Evolutionary conservation across 169 alveolate species (phyloP), one percentile per base, ranked within the genome.

Genomic region (Cryptosporidium canis): DNA sequence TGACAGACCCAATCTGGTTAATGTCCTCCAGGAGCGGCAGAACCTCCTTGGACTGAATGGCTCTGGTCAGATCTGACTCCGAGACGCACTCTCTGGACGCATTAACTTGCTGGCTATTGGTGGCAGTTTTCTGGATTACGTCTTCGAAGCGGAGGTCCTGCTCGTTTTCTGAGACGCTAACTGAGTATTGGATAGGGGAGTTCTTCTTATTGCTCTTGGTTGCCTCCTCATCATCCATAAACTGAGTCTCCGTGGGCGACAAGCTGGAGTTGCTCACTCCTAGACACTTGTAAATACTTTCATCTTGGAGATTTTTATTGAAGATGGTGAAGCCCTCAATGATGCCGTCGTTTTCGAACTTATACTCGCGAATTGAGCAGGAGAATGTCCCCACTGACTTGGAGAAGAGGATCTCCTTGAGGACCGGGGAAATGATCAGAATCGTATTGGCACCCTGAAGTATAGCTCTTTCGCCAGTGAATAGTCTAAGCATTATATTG

Each of bases 21-120:
- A 77, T 77, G n/a, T 77, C 61, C 24, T 77, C 87, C 47, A 77
- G 45, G 21, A 77, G 63, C 12, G 87, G 87, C 29, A 44, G 41
- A 5, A 66, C 29, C 12, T 77, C 87, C 6, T 77, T 77, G 27
- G 87, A 77, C 18, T 58, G 56, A 6, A 77, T 77, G 18, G 64
- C 64, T 4, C 33, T 70, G 29, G 31, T 35, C 14, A 70, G 24
- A 12, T 55, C 55, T 0, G 21, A 16, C 48, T 77, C 87, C 1
- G 70, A 55, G 24, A 77, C 12, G 31, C 29, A 27, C 24, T 16
- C 33, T 18, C 51, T 61, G 14, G 31, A 58, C 11, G 1, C 45
- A n/a, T 24, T 12, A 16, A 37, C 11, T 77, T 45, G 2, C 27
- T 14, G 7, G 16, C 66, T 29, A n/a, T 11, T 7, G 21, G 12